Percentiles rank a stretch among this genome's conserved stretches.
Evolutionary conservation across 106 monocot species (phyloP).

Genomic region (Alisma plantagoaquatica): DNA sequence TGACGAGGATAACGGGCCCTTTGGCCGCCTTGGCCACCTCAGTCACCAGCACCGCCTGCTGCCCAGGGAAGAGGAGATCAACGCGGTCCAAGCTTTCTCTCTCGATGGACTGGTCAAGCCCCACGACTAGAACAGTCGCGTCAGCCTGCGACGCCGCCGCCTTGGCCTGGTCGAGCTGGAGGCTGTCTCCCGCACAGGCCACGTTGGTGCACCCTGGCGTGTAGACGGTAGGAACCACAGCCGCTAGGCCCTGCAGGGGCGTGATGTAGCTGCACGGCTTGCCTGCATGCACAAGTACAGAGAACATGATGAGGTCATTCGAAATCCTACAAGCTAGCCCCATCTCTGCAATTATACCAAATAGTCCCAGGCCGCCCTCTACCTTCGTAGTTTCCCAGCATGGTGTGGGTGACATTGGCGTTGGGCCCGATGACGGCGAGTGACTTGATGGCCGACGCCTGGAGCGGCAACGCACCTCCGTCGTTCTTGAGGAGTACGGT

Average conservation of each 20-base stretch:
- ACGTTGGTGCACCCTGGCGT: constrained; percentile 54
- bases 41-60: constrained; percentile 51
- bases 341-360: too few relatives aligned
- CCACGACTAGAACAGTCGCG: constrained; percentile 67
- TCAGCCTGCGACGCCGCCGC: constrained; percentile 56
- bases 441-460: constrained; percentile 29
- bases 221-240: constrained; percentile 29
- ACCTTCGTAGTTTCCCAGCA: constrained; percentile 99
- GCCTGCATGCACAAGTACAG: too few relatives aligned
- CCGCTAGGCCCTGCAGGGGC: constrained; percentile 74
- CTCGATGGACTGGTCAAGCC: constrained; percentile 76
- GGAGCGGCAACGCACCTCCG: constrained; percentile 40
- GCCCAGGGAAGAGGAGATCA: constrained; percentile 62
- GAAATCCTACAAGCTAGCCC: too few relatives aligned
- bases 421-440: constrained; percentile 94
- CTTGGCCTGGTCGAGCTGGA: constrained; percentile 60
- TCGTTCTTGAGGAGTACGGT: constrained; percentile 90
- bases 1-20: constrained; percentile 78
- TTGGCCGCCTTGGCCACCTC: constrained; percentile 67
- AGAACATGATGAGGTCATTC: too few relatives aligned
- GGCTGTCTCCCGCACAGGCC: constrained; percentile 37
- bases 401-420: constrained; percentile 77
- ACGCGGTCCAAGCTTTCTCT: constrained; percentile 60
- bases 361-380: background rate
- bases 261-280: constrained; percentile 75